Base-by-base conservation (phyloP, 2,329 filamentous ascomycete species). In the Colletotrichum truncatum region DNA sequence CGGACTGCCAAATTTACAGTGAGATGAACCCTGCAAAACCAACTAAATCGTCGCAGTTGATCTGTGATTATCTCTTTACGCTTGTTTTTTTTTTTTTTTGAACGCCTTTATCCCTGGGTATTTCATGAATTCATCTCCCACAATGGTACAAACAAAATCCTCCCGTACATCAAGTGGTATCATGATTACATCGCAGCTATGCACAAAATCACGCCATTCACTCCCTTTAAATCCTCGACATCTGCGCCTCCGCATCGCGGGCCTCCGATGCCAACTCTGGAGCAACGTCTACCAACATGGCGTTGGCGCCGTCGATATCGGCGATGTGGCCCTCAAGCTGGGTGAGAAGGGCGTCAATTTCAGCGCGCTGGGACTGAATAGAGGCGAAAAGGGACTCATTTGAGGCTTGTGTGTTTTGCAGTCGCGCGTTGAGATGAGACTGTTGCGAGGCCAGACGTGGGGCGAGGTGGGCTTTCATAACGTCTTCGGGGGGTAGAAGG, bases 391-490 rank as follows among this genome's bases (percentile, higher is more conserved):
- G 76, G 6, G 76, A 78, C 12, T 84, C 83, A 72, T 91, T 91
- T 70, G 85, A 81, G 14, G 82, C 79, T 73, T 89, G 86, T 43
- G 81, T 81, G 21, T 85, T 87, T 71, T 86, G 84, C 32, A 90
- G 77, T 48, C 79, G 80, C 8, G 85, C 86, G 72, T 87, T 87
- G 66, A 90, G 82, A 69, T 84, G 83, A 3, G 82, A 82, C 58
- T 84, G 84, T 72, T 89, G 85, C 14, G 81, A 76, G 3, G 79
- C 78, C 4, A 89, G 80, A 54, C 85, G 80, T 1, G 86, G 85
- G 6, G 78, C 74, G 23, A 89, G 77, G 73, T 90, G 87, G 2
- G 87, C 87, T 14, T 79, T 75, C 21, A 89, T 77, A 38, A 90
- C 78, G 4, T 79, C 75, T 4, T 78, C 72, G 0, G 88, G 81